Evolutionary conservation across 176 grass and related monocot genomes (phyloP).

Genomic region (Triticum turgidum): DNA sequence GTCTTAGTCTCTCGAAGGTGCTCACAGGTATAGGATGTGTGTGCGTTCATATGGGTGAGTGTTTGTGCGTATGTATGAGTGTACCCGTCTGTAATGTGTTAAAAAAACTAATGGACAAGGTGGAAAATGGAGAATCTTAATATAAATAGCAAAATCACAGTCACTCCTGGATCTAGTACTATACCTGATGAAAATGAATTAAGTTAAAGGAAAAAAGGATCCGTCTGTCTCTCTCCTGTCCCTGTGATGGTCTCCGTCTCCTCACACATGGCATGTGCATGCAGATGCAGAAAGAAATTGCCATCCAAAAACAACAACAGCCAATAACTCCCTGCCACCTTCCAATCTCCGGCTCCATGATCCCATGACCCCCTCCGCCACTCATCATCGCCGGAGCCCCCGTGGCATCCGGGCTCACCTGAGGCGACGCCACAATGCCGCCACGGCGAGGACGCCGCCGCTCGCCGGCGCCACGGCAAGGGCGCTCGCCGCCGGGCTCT

Average conservation of each 20-base stretch:
- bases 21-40: no score
- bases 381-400: conserved; percentile 15
- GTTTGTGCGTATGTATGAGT: no score
- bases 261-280: conserved; percentile 41
- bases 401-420: neutral
- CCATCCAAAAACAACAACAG: neutral
- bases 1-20: no score
- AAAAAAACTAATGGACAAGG: neutral
- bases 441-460: neutral
- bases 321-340: conserved; percentile 16
- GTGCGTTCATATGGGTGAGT: no score
- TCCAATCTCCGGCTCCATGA: conserved; percentile 13
- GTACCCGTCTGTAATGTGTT: no score
- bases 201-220: no score
- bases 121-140: neutral
- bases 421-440: conserved; percentile 32
- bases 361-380: conserved; percentile 34
- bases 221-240: neutral
- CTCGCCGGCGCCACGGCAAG: conserved; percentile 32
- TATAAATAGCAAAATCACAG: no score
- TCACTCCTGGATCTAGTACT: no score
- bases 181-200: no score
- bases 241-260: neutral
- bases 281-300: conserved; percentile 21
- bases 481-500: conserved; percentile 46